Conservation (phyloP, 2,329 filamentous ascomycete species). For the Emydomyces testavorans region DNA sequence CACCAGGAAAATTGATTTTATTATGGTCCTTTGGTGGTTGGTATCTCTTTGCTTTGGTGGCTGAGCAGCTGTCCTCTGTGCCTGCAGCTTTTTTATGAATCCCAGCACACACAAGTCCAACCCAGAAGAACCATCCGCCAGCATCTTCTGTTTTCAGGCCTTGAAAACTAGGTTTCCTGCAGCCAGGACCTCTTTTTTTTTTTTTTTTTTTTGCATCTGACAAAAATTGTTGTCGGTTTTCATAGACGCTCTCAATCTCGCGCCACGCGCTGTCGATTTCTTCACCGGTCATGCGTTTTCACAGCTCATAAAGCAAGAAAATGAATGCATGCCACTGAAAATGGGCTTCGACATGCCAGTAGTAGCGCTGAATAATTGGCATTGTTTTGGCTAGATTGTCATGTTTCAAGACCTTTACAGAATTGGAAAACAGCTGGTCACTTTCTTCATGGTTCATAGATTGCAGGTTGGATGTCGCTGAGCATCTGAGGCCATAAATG, state of each 20-base stretch:
- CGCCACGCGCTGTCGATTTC: constrained; percentile 33
- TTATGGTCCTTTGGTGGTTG: background rate
- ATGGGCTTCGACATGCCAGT: constrained; percentile 35
- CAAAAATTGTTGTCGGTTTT: constrained; percentile 21
- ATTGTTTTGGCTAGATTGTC: constrained; percentile 33
- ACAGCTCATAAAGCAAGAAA: constrained; percentile 34
- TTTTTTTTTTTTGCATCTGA: constrained; percentile 29
- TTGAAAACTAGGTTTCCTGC: constrained; percentile 35
- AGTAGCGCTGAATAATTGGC: constrained; percentile 28
- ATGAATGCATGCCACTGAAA: constrained; percentile 42
- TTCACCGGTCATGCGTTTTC: constrained; percentile 26
- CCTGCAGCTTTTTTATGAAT: background rate
- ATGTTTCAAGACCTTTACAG: constrained; percentile 31
- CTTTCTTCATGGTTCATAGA: constrained; percentile 24
- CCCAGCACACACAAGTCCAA: background rate
- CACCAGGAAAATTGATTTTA: background rate
- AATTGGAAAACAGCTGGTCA: constrained; percentile 28
- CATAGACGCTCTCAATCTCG: constrained; percentile 30
- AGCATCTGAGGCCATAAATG: constrained; percentile 26
- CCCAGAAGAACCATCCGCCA: background rate
- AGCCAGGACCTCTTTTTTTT: constrained; percentile 34
- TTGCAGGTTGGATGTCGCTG: constrained; percentile 20
- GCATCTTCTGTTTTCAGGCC: constrained; percentile 31
- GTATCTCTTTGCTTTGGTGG: background rate
- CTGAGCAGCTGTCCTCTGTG: background rate